Conservation (phyloP, 306 rosid genomes). For the Trifolium dubium region DNA sequence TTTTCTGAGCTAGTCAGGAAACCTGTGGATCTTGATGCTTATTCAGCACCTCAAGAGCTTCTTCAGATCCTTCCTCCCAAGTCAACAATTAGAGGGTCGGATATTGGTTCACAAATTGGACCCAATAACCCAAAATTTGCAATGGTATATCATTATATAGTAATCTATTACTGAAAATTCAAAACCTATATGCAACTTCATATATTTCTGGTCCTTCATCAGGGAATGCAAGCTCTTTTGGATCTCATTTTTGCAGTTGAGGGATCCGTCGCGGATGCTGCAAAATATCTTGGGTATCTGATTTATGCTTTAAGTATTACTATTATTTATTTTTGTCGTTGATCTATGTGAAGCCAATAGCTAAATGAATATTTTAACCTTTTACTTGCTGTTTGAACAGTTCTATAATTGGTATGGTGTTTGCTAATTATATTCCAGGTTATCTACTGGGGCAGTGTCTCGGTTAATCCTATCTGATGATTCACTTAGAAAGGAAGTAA, state of each 20-base stretch:
- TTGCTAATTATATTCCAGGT: slow-evolving; percentile 49
- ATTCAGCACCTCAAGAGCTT: slow-evolving; percentile 79
- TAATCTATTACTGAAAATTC: slow-evolving; percentile 10
- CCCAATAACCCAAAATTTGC: slow-evolving; percentile 78
- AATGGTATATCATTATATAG: slow-evolving; percentile 47
- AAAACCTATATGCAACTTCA: slow-evolving; percentile 24
- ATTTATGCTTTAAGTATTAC: slow-evolving; percentile 27
- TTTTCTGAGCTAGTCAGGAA: slow-evolving; percentile 66
- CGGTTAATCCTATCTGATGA: slow-evolving; percentile 88
- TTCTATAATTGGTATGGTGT: slow-evolving; percentile 32
- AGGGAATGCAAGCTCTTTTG: slow-evolving; percentile 97
- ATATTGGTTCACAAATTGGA: slow-evolving; percentile 80
- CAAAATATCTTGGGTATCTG: slow-evolving; percentile 82
- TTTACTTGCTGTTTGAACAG: slow-evolving; percentile 11
- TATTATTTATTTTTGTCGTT: background rate
- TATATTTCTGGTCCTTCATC: slow-evolving; percentile 34
- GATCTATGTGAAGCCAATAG: slow-evolving; percentile 7
- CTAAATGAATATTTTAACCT: slow-evolving; percentile 4
- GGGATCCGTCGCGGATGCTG: slow-evolving; percentile 83
- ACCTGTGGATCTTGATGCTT: slow-evolving; percentile 65
- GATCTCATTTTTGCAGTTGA: slow-evolving; percentile 80
- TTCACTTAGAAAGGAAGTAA: slow-evolving; percentile 85
- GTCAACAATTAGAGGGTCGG: slow-evolving; percentile 77
- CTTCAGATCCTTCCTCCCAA: slow-evolving; percentile 83
- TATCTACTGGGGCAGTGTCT: slow-evolving; percentile 86